Evolutionary conservation across 2,329 filamentous ascomycete species (phyloP).

Genomic region (Dactylellina leptospora): DNA sequence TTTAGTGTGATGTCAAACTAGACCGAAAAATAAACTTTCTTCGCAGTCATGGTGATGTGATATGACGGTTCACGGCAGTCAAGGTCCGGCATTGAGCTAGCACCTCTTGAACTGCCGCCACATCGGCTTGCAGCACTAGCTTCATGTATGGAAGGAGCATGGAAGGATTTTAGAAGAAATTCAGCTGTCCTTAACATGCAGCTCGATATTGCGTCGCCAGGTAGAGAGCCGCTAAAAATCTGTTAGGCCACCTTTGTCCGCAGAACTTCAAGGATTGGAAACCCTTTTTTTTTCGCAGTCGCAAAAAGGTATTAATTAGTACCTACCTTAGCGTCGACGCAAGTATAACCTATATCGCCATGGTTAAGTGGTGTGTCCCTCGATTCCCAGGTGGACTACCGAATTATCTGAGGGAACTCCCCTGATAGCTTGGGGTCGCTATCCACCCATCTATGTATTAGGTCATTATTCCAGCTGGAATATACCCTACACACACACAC

Average conservation of each 20-base stretch:
- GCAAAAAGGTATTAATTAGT: not conserved
- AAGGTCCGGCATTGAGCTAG: not conserved
- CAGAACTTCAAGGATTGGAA: too few species aligned
- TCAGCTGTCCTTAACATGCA: conserved; percentile 40
- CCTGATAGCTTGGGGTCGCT: conserved; percentile 7
- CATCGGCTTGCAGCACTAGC: conserved; percentile 35
- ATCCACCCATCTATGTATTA: not conserved
- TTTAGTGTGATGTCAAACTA: not conserved
- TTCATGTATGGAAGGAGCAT: conserved; percentile 45
- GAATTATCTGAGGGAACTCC: conserved; percentile 3
- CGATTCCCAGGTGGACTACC: conserved; percentile 5
- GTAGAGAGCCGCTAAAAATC: conserved; percentile 16
- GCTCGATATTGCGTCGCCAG: conserved; percentile 6
- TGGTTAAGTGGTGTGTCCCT: conserved; percentile 1
- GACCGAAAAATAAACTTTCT: not conserved
- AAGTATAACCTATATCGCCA: conserved; percentile 14
- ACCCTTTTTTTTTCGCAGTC: not conserved
- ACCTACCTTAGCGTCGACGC: conserved; percentile 19
- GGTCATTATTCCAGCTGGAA: conserved; percentile 17
- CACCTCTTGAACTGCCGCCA: conserved; percentile 11
- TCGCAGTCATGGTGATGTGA: not conserved
- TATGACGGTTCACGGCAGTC: conserved; percentile 17
- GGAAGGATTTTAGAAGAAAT: conserved; percentile 15
- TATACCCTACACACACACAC: conserved; percentile 16
- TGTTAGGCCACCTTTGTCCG: conserved; percentile 4